Base-by-base conservation (phyloP, 2,329 filamentous ascomycete genomes). In the Pseudocercospora pini-densiflorae region DNA sequence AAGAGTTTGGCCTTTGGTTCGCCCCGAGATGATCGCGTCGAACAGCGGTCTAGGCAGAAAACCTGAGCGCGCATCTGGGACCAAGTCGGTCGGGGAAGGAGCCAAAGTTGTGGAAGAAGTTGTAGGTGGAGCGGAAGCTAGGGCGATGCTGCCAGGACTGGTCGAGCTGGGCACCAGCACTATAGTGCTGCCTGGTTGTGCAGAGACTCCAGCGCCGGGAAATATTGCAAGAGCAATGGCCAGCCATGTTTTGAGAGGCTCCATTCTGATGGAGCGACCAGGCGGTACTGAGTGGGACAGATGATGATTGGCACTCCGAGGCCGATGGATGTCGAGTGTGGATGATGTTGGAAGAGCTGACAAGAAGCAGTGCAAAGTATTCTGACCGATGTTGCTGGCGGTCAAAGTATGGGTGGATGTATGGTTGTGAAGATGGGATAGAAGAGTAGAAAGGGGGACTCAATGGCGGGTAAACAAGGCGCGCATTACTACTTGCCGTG, bases 301-400 rank as follows among this genome's bases (percentile, higher is more conserved):
- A 40, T 24, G 24, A 31, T 49, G 45, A 23, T 51, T 51, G 40
- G 40, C 47, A n/a, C 47, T 51, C 12, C 21, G 24, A 24, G 24
- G 24, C 21, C 5, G 27, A 23, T 29, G n/a, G n/a, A 58, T 58
- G 29, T 36, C 16, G 55, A 58, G 31, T 58, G 55, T 31, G 24
- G 51, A 55, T 55, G 55, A 19, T 21, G 55, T 58, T 40, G n/a
- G 31, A 43, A 21, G 16, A 19, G 31, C n/a, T 36, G 31, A 19
- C n/a, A 24, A 36, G 36, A 40, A 58, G 55, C 53, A 33, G 53
- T 55, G 14, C 23, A 55, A 31, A 31, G 27, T 55, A 27, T 55
- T 31, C 53, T 55, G 53, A 27, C 53, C 53, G 29, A 19, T 33
- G 53, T 29, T 55, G 53, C 53, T 55, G 27, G 12, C 53, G 53